These are phyloP conservation scores for Rhizodiscina lignyota DNA, from an alignment of 495 filamentous ascomycete species.

Conservation along the genomic window DNA sequence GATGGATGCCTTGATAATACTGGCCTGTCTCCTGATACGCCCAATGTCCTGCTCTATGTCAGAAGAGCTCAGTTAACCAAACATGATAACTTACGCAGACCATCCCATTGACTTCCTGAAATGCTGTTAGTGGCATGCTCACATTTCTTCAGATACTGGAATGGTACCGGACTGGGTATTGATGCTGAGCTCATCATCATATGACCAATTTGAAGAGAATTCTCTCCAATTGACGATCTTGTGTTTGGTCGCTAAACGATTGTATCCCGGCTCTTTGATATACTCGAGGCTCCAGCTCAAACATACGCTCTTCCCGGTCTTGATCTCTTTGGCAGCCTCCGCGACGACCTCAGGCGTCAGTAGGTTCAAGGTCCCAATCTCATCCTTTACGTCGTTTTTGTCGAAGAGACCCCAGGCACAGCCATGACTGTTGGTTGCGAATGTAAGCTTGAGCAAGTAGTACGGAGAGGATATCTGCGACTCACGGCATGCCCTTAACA, in stretches of 20 bases:
- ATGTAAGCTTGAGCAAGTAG: neutral
- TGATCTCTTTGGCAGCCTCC: constrained; percentile 10
- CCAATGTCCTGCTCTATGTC: neutral
- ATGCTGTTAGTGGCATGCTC: too few relatives aligned
- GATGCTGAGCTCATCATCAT: constrained; percentile 5
- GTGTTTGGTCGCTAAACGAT: constrained; percentile 1
- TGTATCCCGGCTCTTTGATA: neutral
- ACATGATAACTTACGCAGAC: constrained; percentile 4
- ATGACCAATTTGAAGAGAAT: neutral
- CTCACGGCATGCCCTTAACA: constrained; percentile 1
- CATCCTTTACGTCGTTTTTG: constrained; percentile 4
- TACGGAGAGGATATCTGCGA: neutral
- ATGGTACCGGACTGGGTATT: constrained; percentile 5
- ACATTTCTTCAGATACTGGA: too few relatives aligned
- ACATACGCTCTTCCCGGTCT: constrained; percentile 1
- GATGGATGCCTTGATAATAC: neutral
- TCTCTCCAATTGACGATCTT: constrained; percentile 1
- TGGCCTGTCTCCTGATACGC: neutral
- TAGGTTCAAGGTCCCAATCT: constrained; percentile 12
- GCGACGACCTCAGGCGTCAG: constrained; percentile 15
- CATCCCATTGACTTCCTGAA: constrained; percentile 7
- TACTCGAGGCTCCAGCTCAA: constrained; percentile 4
- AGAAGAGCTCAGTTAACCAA: neutral
- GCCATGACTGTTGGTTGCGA: neutral
- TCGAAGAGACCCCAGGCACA: constrained; percentile 1